Base-by-base conservation (phyloP, 140 eudicot genomes). In the Bidens hawaiensis region DNA sequence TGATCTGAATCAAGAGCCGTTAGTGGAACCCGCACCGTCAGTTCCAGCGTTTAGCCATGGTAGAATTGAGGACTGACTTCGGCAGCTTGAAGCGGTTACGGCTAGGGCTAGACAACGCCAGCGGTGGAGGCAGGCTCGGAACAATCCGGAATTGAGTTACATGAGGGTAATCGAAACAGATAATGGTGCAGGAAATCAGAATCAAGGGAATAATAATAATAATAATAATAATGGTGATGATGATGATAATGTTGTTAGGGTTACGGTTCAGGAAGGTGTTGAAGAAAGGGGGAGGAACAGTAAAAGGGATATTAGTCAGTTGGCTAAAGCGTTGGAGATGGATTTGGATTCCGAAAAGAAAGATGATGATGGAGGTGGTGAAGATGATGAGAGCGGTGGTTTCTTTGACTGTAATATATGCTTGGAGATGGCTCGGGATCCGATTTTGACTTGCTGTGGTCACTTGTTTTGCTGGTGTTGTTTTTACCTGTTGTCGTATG, bases 391-490 rank as follows among this genome's bases (percentile, higher is more conserved):
- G 31, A 83, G 83, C 52, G 88, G 85, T 7, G 80, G 81, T 13
- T 87, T 81, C 62, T 90, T 66, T 55, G 96, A 91, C 64, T 91
- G 98, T 71, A 80, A 84, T 58, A 76, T 91, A 28, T 91, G 98
- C 43, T 72, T 91, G 75, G 95, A 82, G 31, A 75, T 87, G 77
- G 96, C 98, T 2, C 78, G 48, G 49, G 93, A 91, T 18, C 98
- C 98, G 7, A 63, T 91, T 21, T 66, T 91, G 78, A 91, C 98
- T 46, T 79, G 88, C 48, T 91, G 98, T 52, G 98, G 98, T 31
- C 98, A 91, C 67, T 68, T 91, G 46, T 91, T 82, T 75, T 91
- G 98, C 66, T 91, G 98, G 98, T 40, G 89, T 17, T 91, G 98
- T 64, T 84, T 82, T 47, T 91, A 78, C 64, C 81, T 79, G 61